Evolutionary conservation across 1,284 basidiomycete genomes (phyloP).

Genomic region (Leucoagaricus sp.): DNA sequence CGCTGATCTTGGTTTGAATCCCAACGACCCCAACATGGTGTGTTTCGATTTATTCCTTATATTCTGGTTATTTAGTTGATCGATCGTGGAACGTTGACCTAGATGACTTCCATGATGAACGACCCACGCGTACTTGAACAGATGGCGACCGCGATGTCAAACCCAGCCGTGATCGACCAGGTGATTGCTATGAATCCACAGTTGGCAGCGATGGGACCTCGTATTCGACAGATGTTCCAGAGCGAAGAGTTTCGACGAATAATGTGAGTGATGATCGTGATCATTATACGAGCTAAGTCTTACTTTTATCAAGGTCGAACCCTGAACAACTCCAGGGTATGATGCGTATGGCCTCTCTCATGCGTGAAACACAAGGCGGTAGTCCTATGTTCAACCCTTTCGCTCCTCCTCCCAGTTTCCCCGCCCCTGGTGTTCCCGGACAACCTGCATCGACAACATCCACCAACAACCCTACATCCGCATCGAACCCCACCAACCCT

Average conservation of each 20-base stretch:
- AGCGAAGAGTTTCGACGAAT: constrained; percentile 82
- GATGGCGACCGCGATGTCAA: constrained; percentile 75
- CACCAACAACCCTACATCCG: constrained; percentile 20
- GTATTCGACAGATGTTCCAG: constrained; percentile 79
- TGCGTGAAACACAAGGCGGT: constrained; percentile 1
- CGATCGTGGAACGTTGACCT: constrained; percentile 7
- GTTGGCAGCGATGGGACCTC: constrained; percentile 76
- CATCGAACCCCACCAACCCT: constrained; percentile 31
- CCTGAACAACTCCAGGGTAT: constrained; percentile 10
- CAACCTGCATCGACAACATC: constrained; percentile 12
- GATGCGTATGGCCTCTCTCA: constrained; percentile 8
- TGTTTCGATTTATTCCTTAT: constrained; percentile 22
- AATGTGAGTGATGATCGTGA: constrained; percentile 52
- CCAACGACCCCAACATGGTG: constrained; percentile 90
- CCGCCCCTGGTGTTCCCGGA: constrained; percentile 55
- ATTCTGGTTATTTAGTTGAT: not conserved
- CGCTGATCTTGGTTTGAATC: constrained; percentile 79
- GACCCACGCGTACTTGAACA: constrained; percentile 80
- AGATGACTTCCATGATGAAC: constrained; percentile 85
- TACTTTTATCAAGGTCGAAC: constrained; percentile 1
- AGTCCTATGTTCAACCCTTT: not conserved
- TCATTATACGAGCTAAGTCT: not conserved
- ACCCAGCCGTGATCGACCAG: constrained; percentile 84
- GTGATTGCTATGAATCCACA: constrained; percentile 83
- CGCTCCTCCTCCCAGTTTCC: constrained; percentile 41